Conservation (phyloP, 257 asterid species). For the Solanum sejunctum region DNA sequence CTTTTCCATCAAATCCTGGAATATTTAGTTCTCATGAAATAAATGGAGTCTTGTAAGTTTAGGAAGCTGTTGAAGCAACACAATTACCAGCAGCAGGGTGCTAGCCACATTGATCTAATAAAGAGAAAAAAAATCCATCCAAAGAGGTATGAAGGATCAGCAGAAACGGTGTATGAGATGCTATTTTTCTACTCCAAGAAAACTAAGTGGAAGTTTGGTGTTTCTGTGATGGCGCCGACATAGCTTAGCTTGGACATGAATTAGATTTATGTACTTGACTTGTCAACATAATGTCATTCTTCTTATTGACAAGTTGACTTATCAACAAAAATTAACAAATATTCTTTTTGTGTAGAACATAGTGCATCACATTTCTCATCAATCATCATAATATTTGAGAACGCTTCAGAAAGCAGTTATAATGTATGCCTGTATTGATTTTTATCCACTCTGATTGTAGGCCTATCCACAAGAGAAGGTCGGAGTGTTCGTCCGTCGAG, state of each 20-base stretch:
- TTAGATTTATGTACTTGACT: not conserved
- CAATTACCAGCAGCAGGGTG: not conserved
- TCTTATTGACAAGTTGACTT: not conserved
- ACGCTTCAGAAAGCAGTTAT: not conserved
- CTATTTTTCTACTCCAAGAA: not conserved
- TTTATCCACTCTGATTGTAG: conserved; percentile 18
- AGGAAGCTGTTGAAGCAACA: not conserved
- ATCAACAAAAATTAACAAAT: not conserved
- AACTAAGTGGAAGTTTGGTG: not conserved
- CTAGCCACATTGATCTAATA: not conserved
- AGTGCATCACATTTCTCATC: not conserved
- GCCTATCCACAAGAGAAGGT: conserved; percentile 98
- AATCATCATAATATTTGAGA: not conserved
- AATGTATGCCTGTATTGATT: not conserved
- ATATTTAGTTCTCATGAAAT: not conserved
- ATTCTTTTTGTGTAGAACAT: not conserved
- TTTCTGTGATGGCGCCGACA: not conserved
- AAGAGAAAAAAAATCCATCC: not conserved
- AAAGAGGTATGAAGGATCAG: not conserved
- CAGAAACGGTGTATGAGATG: not conserved
- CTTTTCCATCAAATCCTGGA: not conserved
- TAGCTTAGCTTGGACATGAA: not conserved
- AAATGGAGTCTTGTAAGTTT: not conserved
- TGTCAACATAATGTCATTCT: not conserved
- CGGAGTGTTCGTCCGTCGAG: conserved; percentile 89